These are phyloP conservation scores for Solanum bulbocastanum DNA, from an alignment of 257 asterid genomes.

Conservation along the genomic window DNA sequence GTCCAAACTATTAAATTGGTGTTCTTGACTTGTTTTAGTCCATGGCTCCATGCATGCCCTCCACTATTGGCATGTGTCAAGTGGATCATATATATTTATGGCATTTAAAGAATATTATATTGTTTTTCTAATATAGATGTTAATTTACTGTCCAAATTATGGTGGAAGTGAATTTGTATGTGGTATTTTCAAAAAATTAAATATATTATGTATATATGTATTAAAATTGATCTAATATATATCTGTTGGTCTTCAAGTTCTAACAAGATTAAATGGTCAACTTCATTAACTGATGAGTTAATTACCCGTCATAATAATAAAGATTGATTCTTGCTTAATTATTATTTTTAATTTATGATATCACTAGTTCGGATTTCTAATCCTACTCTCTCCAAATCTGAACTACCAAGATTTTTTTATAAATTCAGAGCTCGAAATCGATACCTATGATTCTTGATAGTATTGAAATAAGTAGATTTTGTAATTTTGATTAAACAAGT, in stretches of 20 bases:
- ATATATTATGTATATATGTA: neutral
- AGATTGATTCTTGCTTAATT: no score
- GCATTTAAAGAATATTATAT: neutral
- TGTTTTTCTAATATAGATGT: neutral
- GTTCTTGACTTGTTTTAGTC: neutral
- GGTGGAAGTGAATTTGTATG: neutral
- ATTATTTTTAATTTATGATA: neutral
- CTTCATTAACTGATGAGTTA: neutral
- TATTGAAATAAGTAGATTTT: no score
- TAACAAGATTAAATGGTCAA: neutral
- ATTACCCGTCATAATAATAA: no score
- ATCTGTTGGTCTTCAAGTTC: neutral
- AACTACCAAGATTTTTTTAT: no score
- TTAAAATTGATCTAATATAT: neutral
- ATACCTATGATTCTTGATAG: no score
- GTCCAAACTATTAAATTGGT: neutral
- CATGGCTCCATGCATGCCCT: no score
- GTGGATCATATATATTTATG: neutral
- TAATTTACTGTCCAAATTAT: neutral
- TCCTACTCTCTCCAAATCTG: neutral
- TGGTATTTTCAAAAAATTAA: neutral
- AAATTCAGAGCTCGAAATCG: no score
- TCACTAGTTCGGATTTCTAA: neutral
- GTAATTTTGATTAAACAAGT: neutral
- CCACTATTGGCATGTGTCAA: neutral